Evolutionary conservation across 129 eudicot species (phyloP), one percentile per base, ranked within the genome.

Genomic region (Calendula officinalis): DNA sequence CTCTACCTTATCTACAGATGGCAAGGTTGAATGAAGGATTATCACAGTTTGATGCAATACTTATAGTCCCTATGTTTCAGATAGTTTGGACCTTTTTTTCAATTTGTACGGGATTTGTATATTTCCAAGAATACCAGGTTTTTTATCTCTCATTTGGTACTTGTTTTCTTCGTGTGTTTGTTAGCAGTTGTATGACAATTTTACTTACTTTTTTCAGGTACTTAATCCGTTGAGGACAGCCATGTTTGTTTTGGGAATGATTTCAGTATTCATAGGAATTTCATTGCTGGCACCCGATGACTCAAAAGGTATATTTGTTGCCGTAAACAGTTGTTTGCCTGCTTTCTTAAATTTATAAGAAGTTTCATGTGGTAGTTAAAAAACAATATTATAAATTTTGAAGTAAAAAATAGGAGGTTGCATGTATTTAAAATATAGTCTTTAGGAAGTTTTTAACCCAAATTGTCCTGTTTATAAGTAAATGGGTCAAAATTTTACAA

Each of bases 61-160:
- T 92, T 65, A 92, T 92, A 61, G 99, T 92, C 66, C 99, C 99
- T 22, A 92, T 92, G 99, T 92, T 92, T 79, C 99, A 92, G 82
- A 92, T 92, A 72, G 91, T 77, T 58, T 92, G 99, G 99, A 92
- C 99, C 0, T 92, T 88, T 68, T 92, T 92, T 76, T 92, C 99
- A 41, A 92, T 92, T 48, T 88, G 91, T 85, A 92, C 99, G 70
- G 99, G 99, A 76, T 83, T 92, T 74, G 84, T 92, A 17, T 92
- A 88, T 78, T 92, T 92, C 59, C 99, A 92, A 79, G 99, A 92
- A 76, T 92, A 85, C 70, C 99, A 92, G 99, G 98, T 92, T 51
- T 68, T 37, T 75, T 66, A 42, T 13, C 36, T 60, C 73, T 56
- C 72, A 68, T 61, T 64, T 22, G 7, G 43, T 47, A 1, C 5